These are phyloP conservation scores for Endothia cerciana DNA, from an alignment of 2,329 filamentous ascomycete genomes.

Conservation along the genomic window DNA sequence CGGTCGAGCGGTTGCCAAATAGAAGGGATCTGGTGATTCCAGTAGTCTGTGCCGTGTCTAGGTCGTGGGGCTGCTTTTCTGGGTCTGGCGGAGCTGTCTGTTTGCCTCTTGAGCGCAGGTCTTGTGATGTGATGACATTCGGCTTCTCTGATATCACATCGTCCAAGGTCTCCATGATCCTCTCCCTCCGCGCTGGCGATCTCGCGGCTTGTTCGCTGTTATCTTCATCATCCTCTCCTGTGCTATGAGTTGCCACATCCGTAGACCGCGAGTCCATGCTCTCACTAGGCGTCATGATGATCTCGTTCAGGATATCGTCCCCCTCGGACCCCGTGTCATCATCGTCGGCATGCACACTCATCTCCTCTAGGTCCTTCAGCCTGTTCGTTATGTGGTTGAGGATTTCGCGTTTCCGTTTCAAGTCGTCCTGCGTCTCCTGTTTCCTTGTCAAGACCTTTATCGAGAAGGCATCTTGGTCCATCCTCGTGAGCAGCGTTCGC, in stretches of 20 bases:
- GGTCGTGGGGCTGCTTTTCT: constrained; percentile 12
- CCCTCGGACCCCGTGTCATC: constrained; percentile 54
- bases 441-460: constrained; percentile 62
- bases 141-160: constrained; percentile 27
- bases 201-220: constrained; percentile 10
- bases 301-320: constrained; percentile 60
- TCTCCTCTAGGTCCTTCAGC: constrained; percentile 69
- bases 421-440: constrained; percentile 64
- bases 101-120: constrained; percentile 38
- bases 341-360: constrained; percentile 46
- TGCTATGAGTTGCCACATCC: constrained; percentile 31
- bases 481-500: constrained; percentile 66
- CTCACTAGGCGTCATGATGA: constrained; percentile 60
- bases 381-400: constrained; percentile 69
- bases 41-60: constrained; percentile 29
- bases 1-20: constrained; percentile 23
- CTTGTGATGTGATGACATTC: constrained; percentile 38
- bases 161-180: constrained; percentile 14
- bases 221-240: constrained; percentile 30
- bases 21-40: constrained; percentile 27
- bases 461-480: constrained; percentile 70
- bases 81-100: constrained; percentile 20
- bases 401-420: constrained; percentile 66
- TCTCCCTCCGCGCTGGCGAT: constrained; percentile 9
- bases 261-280: constrained; percentile 48